phyloP scores from a whole-genome alignment of 495 filamentous ascomycete genomes.

The Lophiotrema nucula region DNA sequence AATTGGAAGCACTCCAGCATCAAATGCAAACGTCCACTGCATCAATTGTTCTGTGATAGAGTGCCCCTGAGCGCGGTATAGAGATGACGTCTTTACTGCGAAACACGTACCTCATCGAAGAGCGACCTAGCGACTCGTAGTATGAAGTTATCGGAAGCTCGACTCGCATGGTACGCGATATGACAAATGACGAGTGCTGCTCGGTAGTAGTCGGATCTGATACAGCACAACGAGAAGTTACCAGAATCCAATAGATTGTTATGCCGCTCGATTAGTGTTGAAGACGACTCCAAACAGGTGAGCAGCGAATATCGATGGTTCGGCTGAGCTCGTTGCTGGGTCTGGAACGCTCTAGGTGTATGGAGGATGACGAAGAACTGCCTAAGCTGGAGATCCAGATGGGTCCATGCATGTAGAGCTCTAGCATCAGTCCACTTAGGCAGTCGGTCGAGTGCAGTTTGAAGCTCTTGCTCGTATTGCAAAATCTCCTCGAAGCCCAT shows the following conservation, averaged over 20 bases:
- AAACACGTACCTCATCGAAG: too few species aligned
- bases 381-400: constrained; percentile 21
- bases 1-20: too few species aligned
- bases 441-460: constrained; percentile 1
- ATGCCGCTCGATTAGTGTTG: constrained; percentile 12
- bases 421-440: constrained; percentile 16
- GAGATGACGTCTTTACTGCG: too few species aligned
- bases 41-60: too few species aligned
- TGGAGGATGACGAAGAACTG: constrained; percentile 23
- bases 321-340: background rate
- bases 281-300: constrained; percentile 4
- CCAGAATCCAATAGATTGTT: constrained; percentile 2
- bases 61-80: too few species aligned
- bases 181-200: constrained; percentile 15
- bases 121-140: background rate
- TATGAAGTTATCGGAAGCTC: background rate
- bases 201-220: constrained; percentile 19
- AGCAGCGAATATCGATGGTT: constrained; percentile 8
- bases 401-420: constrained; percentile 18
- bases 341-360: background rate
- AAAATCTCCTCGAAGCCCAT: background rate
- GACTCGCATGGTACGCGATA: constrained; percentile 11
- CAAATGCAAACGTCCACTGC: too few species aligned
- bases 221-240: constrained; percentile 20
- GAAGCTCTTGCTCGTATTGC: constrained; percentile 12